These are phyloP conservation scores for Lumnitzera littorea DNA, from an alignment of 345 rosid genomes.

Conservation along the genomic window DNA sequence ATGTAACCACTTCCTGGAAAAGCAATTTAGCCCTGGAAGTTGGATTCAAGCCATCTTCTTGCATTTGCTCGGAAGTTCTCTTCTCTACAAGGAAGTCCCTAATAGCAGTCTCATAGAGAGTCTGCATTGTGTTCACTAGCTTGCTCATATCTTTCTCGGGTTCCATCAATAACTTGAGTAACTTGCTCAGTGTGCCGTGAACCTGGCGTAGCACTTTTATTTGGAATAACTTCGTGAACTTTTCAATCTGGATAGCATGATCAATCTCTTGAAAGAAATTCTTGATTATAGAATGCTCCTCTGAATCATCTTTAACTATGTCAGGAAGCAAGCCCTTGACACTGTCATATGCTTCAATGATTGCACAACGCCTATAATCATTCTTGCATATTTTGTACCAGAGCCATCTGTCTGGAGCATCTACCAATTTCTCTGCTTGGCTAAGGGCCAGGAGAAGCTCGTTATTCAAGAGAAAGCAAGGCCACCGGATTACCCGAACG, in stretches of 20 bases:
- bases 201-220: constrained; percentile 58
- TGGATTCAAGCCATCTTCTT: constrained; percentile 64
- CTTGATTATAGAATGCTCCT: constrained; percentile 68
- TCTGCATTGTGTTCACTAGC: constrained; percentile 72
- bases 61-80: constrained; percentile 49
- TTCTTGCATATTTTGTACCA: constrained; percentile 84
- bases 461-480: constrained; percentile 79
- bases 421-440: constrained; percentile 79
- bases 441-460: constrained; percentile 86
- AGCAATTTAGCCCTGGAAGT: constrained; percentile 54
- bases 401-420: constrained; percentile 85
- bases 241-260: constrained; percentile 52
- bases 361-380: constrained; percentile 85
- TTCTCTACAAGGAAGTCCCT: constrained; percentile 62
- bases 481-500: constrained; percentile 83
- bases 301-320: constrained; percentile 52
- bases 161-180: constrained; percentile 43
- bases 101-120: constrained; percentile 65
- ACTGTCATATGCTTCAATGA: constrained; percentile 83
- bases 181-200: constrained; percentile 54
- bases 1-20: constrained; percentile 58
- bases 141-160: constrained; percentile 42
- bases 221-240: constrained; percentile 69
- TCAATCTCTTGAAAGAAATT: constrained; percentile 69
- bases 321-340: constrained; percentile 56